phyloP scores from a whole-genome alignment of 495 filamentous ascomycete species.

The Daldinia caldariorum region DNA sequence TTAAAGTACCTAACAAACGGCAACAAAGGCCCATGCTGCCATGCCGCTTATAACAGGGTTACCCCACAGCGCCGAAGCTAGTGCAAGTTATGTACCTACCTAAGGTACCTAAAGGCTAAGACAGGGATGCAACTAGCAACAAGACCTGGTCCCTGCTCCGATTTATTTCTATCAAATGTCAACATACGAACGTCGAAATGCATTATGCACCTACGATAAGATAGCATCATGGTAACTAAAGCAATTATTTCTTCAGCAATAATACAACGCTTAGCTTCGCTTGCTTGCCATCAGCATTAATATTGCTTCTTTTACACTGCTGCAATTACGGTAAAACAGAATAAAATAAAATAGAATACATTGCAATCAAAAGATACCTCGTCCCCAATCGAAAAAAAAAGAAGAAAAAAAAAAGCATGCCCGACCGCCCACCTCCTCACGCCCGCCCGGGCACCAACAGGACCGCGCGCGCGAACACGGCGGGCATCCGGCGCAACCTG shows the following conservation, averaged over 20 bases:
- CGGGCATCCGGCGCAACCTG: conserved; percentile 72
- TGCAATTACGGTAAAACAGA: not conserved
- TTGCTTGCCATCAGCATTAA: not conserved
- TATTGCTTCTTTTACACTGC: not conserved
- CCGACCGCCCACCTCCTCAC: conserved; percentile 44
- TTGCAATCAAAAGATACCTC: no score
- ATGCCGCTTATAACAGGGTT: conserved; percentile 20
- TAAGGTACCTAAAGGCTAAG: not conserved
- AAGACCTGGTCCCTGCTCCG: conserved; percentile 10
- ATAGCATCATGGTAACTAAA: not conserved
- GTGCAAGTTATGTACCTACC: no score
- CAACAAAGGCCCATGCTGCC: conserved; percentile 13
- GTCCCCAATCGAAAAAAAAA: not conserved
- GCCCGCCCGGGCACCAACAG: conserved; percentile 32
- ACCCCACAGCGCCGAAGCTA: conserved; percentile 30
- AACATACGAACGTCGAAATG: not conserved
- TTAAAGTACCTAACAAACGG: not conserved
- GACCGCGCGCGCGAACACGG: conserved; percentile 35
- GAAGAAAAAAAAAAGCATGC: conserved; percentile 22
- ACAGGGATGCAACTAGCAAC: not conserved
- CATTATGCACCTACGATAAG: not conserved
- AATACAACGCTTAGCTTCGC: not conserved
- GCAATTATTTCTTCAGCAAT: conserved; percentile 1
- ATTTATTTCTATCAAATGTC: not conserved
- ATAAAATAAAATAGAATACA: not conserved